A percentile compares a stretch with the other conserved stretches of the same genome.
phyloP scores from a whole-genome alignment of 2,329 filamentous ascomycete species.

The Rhynchosporium graminicola region DNA sequence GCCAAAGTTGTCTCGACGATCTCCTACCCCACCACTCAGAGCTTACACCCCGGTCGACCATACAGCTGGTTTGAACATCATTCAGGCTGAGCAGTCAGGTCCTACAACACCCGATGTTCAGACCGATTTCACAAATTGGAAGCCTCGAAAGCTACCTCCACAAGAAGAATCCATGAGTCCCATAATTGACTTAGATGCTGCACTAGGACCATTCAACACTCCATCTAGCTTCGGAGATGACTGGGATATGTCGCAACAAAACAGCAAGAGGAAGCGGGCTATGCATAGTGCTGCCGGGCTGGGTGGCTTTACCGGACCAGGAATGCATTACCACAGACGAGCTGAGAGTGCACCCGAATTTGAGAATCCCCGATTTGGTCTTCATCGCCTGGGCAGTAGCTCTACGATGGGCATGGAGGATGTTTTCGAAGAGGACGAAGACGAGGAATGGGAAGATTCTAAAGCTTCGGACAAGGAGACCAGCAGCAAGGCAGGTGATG shows the following conservation, averaged over 20 bases:
- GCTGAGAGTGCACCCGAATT: constrained; percentile 83
- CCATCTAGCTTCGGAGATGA: constrained; percentile 63
- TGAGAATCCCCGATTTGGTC: constrained; percentile 64
- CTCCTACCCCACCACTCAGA: constrained; percentile 47
- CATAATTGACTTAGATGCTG: constrained; percentile 92
- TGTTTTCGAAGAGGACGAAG: constrained; percentile 83
- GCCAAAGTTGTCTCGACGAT: constrained; percentile 44
- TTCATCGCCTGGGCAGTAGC: constrained; percentile 62
- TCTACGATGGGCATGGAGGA: constrained; percentile 85
- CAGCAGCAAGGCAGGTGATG: constrained; percentile 41
- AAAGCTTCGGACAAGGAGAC: constrained; percentile 41
- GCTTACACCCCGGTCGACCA: constrained; percentile 38
- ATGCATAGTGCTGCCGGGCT: constrained; percentile 77
- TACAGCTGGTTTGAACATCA: constrained; percentile 29
- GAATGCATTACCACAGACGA: constrained; percentile 75
- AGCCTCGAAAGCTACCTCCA: constrained; percentile 43
- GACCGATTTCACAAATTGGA: constrained; percentile 42
- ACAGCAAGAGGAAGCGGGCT: constrained; percentile 59
- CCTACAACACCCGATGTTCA: constrained; percentile 29
- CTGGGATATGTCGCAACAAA: constrained; percentile 66
- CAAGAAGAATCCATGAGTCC: constrained; percentile 68
- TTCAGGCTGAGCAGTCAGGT: constrained; percentile 18
- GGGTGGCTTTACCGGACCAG: constrained; percentile 67
- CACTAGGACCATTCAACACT: constrained; percentile 88
- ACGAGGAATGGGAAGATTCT: constrained; percentile 48